These are phyloP conservation scores for Nelumbo lutea DNA, from an alignment of 164 flowering plant species.

Conservation along the genomic window DNA sequence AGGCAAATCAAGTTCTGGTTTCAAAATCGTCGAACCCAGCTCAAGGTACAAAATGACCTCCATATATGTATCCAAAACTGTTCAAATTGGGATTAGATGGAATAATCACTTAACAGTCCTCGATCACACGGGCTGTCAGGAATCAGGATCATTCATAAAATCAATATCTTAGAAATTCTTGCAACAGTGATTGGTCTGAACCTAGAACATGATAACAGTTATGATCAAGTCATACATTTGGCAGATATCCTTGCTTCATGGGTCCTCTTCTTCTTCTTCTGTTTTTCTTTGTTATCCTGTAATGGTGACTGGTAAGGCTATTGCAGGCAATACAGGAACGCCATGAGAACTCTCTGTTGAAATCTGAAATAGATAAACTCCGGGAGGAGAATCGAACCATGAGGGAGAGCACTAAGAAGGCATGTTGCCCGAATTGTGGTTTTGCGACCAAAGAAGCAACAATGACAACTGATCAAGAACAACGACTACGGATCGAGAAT, in stretches of 20 bases:
- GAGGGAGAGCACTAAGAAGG: slow-evolving; percentile 65
- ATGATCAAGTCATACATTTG: too few species aligned
- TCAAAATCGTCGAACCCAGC: slow-evolving; percentile 97
- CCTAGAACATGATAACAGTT: too few species aligned
- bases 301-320: not conserved
- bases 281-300: too few species aligned
- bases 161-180: too few species aligned
- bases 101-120: too few species aligned
- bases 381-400: slow-evolving; percentile 70
- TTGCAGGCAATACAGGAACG: slow-evolving; percentile 95
- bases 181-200: too few species aligned
- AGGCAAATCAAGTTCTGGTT: slow-evolving; percentile 99
- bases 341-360: slow-evolving; percentile 89
- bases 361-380: slow-evolving; percentile 85
- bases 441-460: slow-evolving; percentile 47
- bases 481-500: slow-evolving; percentile 79
- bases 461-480: slow-evolving; percentile 46
- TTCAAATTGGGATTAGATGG: too few species aligned
- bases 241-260: too few species aligned
- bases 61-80: too few species aligned
- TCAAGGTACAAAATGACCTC: slow-evolving; percentile 50
- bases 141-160: too few species aligned
- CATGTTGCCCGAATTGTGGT: slow-evolving; percentile 88
- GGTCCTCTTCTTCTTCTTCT: too few species aligned
- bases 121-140: too few species aligned